Conservation (phyloP, 805 yeast genomes). For the Yarrowia sp. region DNA sequence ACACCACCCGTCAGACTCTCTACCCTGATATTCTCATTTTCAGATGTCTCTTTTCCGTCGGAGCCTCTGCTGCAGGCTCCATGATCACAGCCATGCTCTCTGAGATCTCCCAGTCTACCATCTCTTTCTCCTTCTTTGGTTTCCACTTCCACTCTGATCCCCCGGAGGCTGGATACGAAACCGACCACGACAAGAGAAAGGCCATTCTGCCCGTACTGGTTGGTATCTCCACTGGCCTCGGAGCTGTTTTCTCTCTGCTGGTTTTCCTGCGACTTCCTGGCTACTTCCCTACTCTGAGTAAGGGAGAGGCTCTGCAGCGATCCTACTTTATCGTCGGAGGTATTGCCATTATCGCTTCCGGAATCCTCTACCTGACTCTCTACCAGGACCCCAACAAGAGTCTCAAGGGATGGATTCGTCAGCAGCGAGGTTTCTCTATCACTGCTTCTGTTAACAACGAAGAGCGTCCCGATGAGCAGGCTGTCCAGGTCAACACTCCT, state of each 20-base stretch:
- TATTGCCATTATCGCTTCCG: constrained; percentile 43
- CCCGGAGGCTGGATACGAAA: constrained; percentile 21
- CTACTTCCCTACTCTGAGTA: constrained; percentile 43
- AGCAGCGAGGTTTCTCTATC: constrained; percentile 34
- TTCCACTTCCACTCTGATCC: constrained; percentile 39
- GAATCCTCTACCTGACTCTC: constrained; percentile 31
- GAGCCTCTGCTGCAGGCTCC: constrained; percentile 54
- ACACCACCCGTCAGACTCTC: constrained; percentile 47
- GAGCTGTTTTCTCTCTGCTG: constrained; percentile 63
- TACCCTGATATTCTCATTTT: constrained; percentile 52
- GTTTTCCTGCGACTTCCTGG: constrained; percentile 58
- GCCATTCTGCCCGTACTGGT: constrained; percentile 61
- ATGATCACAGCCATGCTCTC: constrained; percentile 62
- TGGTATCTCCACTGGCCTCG: constrained; percentile 62
- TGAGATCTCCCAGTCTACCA: constrained; percentile 43
- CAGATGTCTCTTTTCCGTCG: constrained; percentile 59
- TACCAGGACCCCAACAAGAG: constrained; percentile 46
- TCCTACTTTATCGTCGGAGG: constrained; percentile 53
- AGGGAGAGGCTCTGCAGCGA: constrained; percentile 46
- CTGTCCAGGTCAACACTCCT: constrained; percentile 28
- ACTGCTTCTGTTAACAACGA: constrained; percentile 38
- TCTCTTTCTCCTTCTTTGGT: constrained; percentile 21
- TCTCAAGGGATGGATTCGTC: constrained; percentile 37
- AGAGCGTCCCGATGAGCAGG: constrained; percentile 29
- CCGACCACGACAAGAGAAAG: constrained; percentile 39